Base-by-base conservation (phyloP, 306 rosid species). In the Vigna unguiculata region DNA sequence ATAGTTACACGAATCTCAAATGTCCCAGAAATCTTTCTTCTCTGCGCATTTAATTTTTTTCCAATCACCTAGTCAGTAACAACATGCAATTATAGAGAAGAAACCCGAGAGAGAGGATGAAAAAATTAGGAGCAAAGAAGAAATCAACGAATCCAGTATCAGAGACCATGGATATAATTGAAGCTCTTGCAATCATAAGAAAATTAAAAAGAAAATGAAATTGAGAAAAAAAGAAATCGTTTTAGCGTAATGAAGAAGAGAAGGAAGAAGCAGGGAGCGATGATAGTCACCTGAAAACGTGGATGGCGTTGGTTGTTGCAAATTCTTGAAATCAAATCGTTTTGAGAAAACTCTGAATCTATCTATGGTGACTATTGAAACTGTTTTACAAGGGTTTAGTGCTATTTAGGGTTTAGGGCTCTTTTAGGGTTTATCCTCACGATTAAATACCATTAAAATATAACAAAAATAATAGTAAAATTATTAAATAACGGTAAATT, bases 331-430 rank as follows among this genome's bases (percentile, higher is more conserved):
- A 47, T 14, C 12, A 20, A 46, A n/a, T n/a, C n/a, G n/a, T 17
- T 6, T 74, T 15, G 21, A 40, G 0, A 28, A 14, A 43, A 43
- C 53, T 55, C 51, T 0, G 13, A 16, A 61, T 28, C 1, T 10
- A 41, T 41, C 52, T 49, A 11, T 57, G 3, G 63, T 24, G 3
- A 65, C 19, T 51, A 14, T 15, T 43, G 78, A 38, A 59, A 24
- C 69, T 58, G 49, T 43, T 43, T 10, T 12, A 4, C 75, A 34
- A 49, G 64, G 80, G 80, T 63, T 75, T 75, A 63, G 12, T 64
- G 36, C 6, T 0, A 5, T 57, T 12, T 9, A 40, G 45, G 45
- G 45, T 40, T 75, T 75, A 63, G 12, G 72, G 36, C 2, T 6
- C 0, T 24, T 54, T 5, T 8, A 40, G 13, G 45, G 45, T 40